Evolutionary conservation across 768 basidiomycete species (phyloP), one percentile per base, ranked within the genome.

Genomic region (Termitomyces sp.): DNA sequence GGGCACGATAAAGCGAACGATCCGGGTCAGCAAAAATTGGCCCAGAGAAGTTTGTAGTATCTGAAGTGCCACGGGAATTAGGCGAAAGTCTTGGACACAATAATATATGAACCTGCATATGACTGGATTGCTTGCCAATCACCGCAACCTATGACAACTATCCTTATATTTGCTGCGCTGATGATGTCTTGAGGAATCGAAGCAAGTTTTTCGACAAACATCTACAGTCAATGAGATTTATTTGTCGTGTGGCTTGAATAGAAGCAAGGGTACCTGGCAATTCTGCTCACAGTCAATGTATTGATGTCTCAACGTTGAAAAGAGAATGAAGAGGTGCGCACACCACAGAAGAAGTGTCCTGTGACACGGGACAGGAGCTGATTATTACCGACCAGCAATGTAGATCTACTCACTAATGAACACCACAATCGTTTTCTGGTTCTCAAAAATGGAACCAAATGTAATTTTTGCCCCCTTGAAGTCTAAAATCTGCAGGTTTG

Each of bases 291-390:
- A 3, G 11, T 20, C 43, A 20, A 10, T 32, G 22, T 3, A 38
- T 38, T 40, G 43, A 46, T 41, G 51, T 43, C 24, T 33, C 43
- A 6, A 45, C n/a, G 18, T 22, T 14, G 35, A 18, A 32, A 20
- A 18, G 40, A 13, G 55, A 26, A 53, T 40, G 48, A 20, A 35
- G 48, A 40, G 20, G 68, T 26, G 67, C 79, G 54, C 70, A 85
- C 84, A 18, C 83, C 84, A 60, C 86, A 86, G 63, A 85, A 84
- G 66, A 86, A 86, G 67, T 86, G 84, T 8, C 84, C 84, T 85
- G 38, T 14, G 49, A 6, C 28, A 16, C 32, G 10, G 9, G 11
- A 6, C 32, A 20, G 11, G 8, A 13, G 5, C 28, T 11, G 3
- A 24, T 49, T 14, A 13, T 49, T n/a, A 11, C n/a, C 11, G 20